A percentile compares a stretch with the other conserved stretches of the same genome.
Evolutionary conservation across 768 basidiomycete genomes (phyloP).

Genomic region (Tulasnella sp.): DNA sequence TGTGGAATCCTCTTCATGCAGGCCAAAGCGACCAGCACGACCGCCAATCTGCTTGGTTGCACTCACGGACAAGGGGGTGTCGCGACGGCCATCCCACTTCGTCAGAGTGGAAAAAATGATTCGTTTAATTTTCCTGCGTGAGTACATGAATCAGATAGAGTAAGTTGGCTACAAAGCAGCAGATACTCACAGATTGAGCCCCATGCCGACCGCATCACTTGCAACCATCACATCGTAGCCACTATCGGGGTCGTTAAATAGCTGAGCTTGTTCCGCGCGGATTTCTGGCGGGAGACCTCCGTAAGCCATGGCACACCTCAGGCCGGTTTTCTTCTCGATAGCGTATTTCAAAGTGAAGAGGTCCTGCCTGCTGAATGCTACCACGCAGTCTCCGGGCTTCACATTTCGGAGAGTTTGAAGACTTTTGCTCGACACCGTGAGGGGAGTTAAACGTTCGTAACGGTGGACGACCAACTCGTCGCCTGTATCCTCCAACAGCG

Average conservation of each 20-base stretch:
- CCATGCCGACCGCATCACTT: constrained; percentile 96
- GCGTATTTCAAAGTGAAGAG: constrained; percentile 74
- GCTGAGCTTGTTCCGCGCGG: constrained; percentile 81
- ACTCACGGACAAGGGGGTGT: constrained; percentile 54
- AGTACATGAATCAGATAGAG: constrained; percentile 14
- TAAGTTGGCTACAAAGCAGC: background rate
- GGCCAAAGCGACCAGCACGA: constrained; percentile 83
- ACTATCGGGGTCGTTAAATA: constrained; percentile 84
- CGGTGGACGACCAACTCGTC: constrained; percentile 75
- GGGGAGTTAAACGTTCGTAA: constrained; percentile 85
- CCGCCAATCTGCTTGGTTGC: constrained; percentile 94
- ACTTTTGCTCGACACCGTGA: constrained; percentile 62
- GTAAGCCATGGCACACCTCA: constrained; percentile 88
- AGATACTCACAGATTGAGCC: constrained; percentile 77
- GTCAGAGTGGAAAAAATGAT: constrained; percentile 67
- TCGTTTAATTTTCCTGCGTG: constrained; percentile 78
- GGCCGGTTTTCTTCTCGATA: constrained; percentile 66
- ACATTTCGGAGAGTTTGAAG: constrained; percentile 59
- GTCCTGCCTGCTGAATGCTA: constrained; percentile 69
- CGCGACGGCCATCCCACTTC: constrained; percentile 58
- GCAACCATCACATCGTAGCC: constrained; percentile 87
- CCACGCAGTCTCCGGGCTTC: constrained; percentile 81
- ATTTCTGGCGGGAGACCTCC: constrained; percentile 89
- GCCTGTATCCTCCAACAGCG: constrained; percentile 67
- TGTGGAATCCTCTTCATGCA: constrained; percentile 48